Evolutionary conservation across 2,329 filamentous ascomycete genomes (phyloP).

Genomic region (Fulvia fulva): DNA sequence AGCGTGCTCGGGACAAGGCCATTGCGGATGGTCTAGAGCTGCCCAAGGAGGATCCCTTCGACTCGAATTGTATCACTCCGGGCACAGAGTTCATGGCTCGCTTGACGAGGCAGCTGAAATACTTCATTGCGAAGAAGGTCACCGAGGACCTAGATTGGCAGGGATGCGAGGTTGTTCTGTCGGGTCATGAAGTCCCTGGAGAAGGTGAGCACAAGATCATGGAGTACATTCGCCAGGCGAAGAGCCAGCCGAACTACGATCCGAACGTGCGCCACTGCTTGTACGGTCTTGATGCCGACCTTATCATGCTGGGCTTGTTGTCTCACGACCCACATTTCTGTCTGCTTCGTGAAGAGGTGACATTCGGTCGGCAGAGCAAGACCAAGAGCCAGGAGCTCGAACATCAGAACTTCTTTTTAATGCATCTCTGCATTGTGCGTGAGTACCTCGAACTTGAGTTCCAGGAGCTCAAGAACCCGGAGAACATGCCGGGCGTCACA

Average conservation of each 20-base stretch:
- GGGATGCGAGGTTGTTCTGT: constrained; percentile 90
- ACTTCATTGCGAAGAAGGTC: constrained; percentile 98
- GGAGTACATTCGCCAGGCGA: constrained; percentile 98
- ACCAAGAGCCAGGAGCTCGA: constrained; percentile 93
- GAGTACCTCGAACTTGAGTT: constrained; percentile 98
- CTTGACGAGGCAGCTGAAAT: constrained; percentile 87
- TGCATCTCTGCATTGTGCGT: constrained; percentile 95
- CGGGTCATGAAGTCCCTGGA: constrained; percentile 94
- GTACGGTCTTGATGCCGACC: constrained; percentile 92
- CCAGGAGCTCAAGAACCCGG: constrained; percentile 77
- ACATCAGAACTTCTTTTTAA: constrained; percentile 96
- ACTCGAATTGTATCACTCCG: constrained; percentile 98
- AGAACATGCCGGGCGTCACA: constrained; percentile 61
- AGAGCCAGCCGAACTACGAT: constrained; percentile 89
- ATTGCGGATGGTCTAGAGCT: constrained; percentile 84
- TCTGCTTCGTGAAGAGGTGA: constrained; percentile 93
- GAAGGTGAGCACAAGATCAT: constrained; percentile 99
- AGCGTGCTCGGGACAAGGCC: constrained; percentile 87
- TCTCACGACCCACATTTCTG: constrained; percentile 99
- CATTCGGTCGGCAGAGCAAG: constrained; percentile 83
- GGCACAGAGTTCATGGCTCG: constrained; percentile 98
- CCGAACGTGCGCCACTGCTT: constrained; percentile 93
- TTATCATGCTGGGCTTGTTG: constrained; percentile 96
- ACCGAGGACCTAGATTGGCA: constrained; percentile 98
- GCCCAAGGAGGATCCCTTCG: constrained; percentile 92